A percentile compares a stretch with the other conserved stretches of the same genome.
Evolutionary conservation across 345 rosid species (phyloP).

Genomic region (Kernera saxatilis): DNA sequence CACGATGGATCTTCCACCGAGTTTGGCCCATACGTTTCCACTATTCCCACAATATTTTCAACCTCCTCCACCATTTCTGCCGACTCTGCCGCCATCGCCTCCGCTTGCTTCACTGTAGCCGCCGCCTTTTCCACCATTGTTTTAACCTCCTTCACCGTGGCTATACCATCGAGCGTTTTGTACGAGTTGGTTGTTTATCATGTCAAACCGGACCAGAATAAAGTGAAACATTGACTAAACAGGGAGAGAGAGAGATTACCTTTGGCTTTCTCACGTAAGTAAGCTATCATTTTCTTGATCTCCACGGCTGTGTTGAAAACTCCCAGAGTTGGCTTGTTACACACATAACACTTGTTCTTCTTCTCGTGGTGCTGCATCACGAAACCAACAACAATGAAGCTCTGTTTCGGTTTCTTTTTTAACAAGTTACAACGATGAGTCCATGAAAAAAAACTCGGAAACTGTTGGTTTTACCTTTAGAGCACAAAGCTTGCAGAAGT

Average conservation of each 20-base stretch:
- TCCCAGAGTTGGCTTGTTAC: slow-evolving; percentile 65
- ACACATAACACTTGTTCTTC: slow-evolving; percentile 65
- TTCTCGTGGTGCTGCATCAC: slow-evolving; percentile 51
- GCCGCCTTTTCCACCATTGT: background rate
- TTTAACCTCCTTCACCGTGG: background rate
- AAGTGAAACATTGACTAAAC: background rate
- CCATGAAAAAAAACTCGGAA: background rate
- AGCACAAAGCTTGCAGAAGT: slow-evolving; percentile 72
- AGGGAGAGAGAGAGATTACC: slow-evolving; percentile 1
- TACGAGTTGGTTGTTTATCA: background rate
- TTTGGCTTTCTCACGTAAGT: background rate
- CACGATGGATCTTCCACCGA: background rate
- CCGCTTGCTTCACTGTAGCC: background rate
- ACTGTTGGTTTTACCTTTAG: slow-evolving; percentile 39
- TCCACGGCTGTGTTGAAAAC: slow-evolving; percentile 65
- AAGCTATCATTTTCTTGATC: slow-evolving; percentile 30
- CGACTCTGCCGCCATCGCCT: background rate
- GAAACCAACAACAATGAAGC: background rate
- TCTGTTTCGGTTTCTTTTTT: background rate
- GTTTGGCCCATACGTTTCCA: background rate
- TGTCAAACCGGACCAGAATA: background rate
- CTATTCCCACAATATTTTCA: background rate
- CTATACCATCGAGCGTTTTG: background rate
- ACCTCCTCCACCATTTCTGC: background rate
- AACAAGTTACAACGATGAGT: background rate